A percentile compares a stretch with the other conserved stretches of the same genome.
These are phyloP conservation scores for Prototheca wickerhamii DNA, from an alignment of 163 green algal species.

Conservation along the genomic window DNA sequence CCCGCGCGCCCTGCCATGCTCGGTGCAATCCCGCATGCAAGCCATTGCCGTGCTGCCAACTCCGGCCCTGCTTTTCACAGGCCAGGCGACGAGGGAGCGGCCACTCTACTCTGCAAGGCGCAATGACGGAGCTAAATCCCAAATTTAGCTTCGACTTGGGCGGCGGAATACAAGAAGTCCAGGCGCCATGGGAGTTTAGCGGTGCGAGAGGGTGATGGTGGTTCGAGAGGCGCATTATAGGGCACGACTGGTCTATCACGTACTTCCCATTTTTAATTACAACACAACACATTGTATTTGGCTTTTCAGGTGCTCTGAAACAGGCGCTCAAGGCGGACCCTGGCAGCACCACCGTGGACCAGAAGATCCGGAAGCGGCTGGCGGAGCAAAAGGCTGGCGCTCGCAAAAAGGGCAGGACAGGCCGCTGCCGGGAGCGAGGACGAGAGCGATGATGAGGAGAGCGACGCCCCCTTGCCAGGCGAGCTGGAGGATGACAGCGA, in stretches of 20 bases:
- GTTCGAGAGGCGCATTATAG: not conserved
- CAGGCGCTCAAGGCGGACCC: conserved; percentile 27
- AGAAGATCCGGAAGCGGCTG: conserved; percentile 60
- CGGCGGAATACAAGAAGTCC: conserved; percentile 11
- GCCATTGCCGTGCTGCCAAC: too few species aligned
- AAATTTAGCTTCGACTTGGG: conserved; percentile 61
- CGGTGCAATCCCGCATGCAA: too few species aligned
- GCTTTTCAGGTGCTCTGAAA: conserved; percentile 41
- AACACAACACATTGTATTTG: not conserved
- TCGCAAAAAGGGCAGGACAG: conserved; percentile 4
- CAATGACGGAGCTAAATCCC: conserved; percentile 47
- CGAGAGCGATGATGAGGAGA: conserved; percentile 3
- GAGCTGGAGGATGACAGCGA: conserved; percentile 29
- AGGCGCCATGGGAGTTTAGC: conserved; percentile 69
- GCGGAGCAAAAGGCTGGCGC: not conserved
- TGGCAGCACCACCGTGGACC: conserved; percentile 50
- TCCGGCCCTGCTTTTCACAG: too few species aligned
- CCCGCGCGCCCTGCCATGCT: too few species aligned
- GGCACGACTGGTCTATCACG: too few species aligned
- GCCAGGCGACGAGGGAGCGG: too few species aligned
- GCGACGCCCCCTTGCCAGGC: conserved; percentile 21
- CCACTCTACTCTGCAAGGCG: too few species aligned
- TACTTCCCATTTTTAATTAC: not conserved
- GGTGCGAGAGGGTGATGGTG: conserved; percentile 25
- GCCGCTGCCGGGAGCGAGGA: conserved; percentile 10